Conservation (phyloP, 148 eudicot genomes). For the Arbutus unedo region DNA sequence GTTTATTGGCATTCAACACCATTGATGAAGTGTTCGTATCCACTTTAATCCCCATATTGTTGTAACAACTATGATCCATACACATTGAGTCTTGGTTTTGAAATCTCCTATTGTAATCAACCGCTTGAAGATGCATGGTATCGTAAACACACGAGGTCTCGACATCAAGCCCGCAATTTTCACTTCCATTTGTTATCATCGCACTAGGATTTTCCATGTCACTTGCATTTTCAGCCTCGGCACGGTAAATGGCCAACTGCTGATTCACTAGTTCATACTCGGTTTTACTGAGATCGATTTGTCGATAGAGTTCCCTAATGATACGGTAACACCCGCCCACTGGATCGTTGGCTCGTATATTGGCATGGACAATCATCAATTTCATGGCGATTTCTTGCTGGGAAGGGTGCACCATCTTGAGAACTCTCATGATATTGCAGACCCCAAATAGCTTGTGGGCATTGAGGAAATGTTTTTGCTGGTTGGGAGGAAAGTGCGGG, state of each 20-base stretch:
- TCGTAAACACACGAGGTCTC: not conserved
- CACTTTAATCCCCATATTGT: not conserved
- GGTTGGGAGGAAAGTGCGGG: conserved; percentile 32
- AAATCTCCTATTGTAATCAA: not conserved
- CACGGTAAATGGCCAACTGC: conserved; percentile 38
- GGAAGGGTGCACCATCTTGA: conserved; percentile 24
- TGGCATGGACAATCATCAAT: conserved; percentile 48
- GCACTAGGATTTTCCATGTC: not conserved
- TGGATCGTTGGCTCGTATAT: conserved; percentile 49
- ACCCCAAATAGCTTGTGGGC: conserved; percentile 50
- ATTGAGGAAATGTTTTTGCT: conserved; percentile 25
- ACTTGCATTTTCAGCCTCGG: not conserved
- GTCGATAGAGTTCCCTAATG: conserved; percentile 25
- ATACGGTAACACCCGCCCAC: conserved; percentile 53
- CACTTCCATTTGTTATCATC: not conserved
- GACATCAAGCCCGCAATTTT: not conserved
- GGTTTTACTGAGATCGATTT: conserved; percentile 25
- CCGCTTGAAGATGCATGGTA: not conserved
- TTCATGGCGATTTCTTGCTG: conserved; percentile 36
- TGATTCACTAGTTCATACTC: conserved; percentile 38
- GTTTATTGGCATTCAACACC: not conserved
- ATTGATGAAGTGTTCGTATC: not conserved
- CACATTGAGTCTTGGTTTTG: not conserved
- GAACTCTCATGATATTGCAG: conserved; percentile 42
- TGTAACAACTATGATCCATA: not conserved